Evolutionary conservation across 2,329 filamentous ascomycete species (phyloP).

Genomic region (Aspergillus fischeri): DNA sequence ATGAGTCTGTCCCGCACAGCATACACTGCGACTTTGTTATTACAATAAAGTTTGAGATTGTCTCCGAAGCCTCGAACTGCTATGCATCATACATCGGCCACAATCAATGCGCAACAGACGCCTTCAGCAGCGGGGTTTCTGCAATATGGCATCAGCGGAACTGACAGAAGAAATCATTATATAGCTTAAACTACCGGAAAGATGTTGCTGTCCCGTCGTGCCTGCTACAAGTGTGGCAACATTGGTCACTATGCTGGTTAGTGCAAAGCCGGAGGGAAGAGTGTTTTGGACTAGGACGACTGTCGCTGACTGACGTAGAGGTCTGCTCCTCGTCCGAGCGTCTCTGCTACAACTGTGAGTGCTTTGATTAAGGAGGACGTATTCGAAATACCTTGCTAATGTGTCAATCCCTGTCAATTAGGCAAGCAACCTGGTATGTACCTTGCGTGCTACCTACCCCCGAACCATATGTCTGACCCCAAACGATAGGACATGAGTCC

Average conservation of each 20-base stretch:
- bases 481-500: conserved; percentile 75
- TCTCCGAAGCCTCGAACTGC: neutral
- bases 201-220: conserved; percentile 80
- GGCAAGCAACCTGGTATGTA: conserved; percentile 46
- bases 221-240: conserved; percentile 75
- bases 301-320: conserved; percentile 60
- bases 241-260: conserved; percentile 64
- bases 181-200: conserved; percentile 27
- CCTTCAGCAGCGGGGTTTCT: neutral
- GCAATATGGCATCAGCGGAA: neutral
- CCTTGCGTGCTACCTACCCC: conserved; percentile 9
- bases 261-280: conserved; percentile 28
- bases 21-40: neutral
- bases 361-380: conserved; percentile 9
- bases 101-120: neutral
- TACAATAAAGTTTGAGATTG: neutral
- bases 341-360: conserved; percentile 98
- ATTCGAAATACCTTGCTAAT: conserved; percentile 16
- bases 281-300: conserved; percentile 52
- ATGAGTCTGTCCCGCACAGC: neutral
- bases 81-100: neutral
- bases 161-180: conserved; percentile 6
- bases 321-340: conserved; percentile 97
- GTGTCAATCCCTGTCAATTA: conserved; percentile 16
- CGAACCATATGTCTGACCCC: conserved; percentile 17